A percentile compares a stretch with the other conserved stretches of the same genome.
Evolutionary conservation across 2,329 filamentous ascomycete genomes (phyloP).

Genomic region (Fusarium sp.): DNA sequence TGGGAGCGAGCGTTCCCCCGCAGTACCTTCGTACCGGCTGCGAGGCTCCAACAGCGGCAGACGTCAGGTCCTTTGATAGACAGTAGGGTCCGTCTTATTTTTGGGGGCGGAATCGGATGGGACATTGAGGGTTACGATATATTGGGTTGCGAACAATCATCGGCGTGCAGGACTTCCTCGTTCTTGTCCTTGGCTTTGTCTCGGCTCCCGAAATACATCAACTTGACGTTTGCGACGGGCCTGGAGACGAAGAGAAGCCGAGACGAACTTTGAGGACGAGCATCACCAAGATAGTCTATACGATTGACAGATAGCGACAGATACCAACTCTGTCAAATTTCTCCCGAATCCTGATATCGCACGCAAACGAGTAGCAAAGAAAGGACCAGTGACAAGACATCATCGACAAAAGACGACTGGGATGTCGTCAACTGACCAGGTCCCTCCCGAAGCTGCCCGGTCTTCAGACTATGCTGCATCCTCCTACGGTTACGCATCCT

Average conservation of each 20-base stretch:
- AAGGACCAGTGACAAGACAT: slow-evolving; percentile 16
- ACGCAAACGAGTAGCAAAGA: slow-evolving; percentile 22
- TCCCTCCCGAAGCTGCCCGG: slow-evolving; percentile 52
- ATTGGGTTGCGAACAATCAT: slow-evolving; percentile 14
- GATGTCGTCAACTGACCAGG: slow-evolving; percentile 67
- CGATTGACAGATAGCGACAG: slow-evolving; percentile 16
- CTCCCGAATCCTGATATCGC: slow-evolving; percentile 13
- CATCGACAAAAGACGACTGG: slow-evolving; percentile 32
- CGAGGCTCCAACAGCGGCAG: slow-evolving; percentile 45
- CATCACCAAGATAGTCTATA: background rate
- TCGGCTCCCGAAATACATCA: slow-evolving; percentile 25
- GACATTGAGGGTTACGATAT: slow-evolving; percentile 17
- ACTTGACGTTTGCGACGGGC: slow-evolving; percentile 21
- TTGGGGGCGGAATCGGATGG: slow-evolving; percentile 27
- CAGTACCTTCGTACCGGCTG: slow-evolving; percentile 62
- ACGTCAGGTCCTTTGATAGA: slow-evolving; percentile 22
- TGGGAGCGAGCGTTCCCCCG: slow-evolving; percentile 71
- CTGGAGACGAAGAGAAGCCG: slow-evolving; percentile 15
- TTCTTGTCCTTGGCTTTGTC: slow-evolving; percentile 3
- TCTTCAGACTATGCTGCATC: slow-evolving; percentile 55
- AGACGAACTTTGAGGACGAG: slow-evolving; percentile 9
- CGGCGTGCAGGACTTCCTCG: slow-evolving; percentile 5
- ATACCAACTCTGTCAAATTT: slow-evolving; percentile 8
- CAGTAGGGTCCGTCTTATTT: slow-evolving; percentile 22
- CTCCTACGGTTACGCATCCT: slow-evolving; percentile 53